phyloP scores from a whole-genome alignment of 2,329 filamentous ascomycete species.

The Diaporthe sp. region DNA sequence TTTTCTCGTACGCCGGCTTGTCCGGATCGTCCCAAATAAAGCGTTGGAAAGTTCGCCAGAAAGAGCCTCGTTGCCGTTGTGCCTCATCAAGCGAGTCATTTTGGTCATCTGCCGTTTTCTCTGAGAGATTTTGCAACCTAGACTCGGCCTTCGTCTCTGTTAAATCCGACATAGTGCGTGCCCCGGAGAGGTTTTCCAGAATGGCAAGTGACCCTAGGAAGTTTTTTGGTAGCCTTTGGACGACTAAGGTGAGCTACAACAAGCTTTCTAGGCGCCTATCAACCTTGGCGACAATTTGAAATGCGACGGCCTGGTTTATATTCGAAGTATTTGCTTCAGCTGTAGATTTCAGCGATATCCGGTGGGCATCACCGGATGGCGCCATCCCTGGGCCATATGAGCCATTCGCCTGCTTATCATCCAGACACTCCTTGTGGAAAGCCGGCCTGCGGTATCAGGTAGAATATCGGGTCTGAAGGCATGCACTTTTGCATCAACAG shows the following conservation, averaged over 20 bases:
- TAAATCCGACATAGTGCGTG: background rate
- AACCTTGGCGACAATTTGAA: background rate
- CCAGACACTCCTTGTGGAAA: background rate
- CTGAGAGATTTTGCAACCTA: constrained; percentile 1
- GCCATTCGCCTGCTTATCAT: constrained; percentile 29
- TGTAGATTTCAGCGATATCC: background rate
- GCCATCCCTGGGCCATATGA: constrained; percentile 10
- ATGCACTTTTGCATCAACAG: background rate
- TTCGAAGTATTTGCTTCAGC: background rate
- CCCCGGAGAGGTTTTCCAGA: too few species aligned
- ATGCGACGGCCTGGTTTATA: background rate
- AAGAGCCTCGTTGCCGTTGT: background rate
- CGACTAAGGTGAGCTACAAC: background rate
- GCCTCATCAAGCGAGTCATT: background rate
- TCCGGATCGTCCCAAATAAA: constrained; percentile 51
- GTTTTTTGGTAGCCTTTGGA: background rate
- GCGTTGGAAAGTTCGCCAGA: constrained; percentile 43
- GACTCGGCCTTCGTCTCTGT: background rate
- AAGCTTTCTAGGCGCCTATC: background rate
- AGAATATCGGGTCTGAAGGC: background rate
- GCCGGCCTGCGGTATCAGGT: background rate
- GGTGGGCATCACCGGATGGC: constrained; percentile 4
- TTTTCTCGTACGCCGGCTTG: constrained; percentile 44
- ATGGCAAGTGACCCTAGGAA: background rate
- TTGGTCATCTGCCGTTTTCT: background rate